Evolutionary conservation across 441 rosid species (phyloP), one percentile per base, ranked within the genome.

Genomic region (Gossypium schwendimanii): DNA sequence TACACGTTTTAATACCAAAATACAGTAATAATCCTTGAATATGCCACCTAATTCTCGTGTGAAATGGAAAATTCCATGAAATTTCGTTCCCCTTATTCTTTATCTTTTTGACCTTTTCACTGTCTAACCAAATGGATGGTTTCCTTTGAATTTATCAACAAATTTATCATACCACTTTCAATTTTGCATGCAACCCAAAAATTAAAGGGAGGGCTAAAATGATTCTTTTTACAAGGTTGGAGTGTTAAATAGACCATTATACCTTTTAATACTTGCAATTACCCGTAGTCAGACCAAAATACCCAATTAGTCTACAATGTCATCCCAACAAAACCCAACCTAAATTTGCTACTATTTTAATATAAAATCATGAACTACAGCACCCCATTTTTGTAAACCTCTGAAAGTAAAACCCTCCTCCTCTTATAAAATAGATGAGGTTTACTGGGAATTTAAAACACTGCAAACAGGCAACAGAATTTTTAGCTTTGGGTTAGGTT

Each of bases 401-500:
- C 69, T 66, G 58, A 21, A 20, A 20, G 20, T 47, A 44, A 26
- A 41, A 7, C 41, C 10, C 41, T 7, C 41, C 41, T 6, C 10
- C 41, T 6, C 41, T 33, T 33, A 33, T 1, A 6, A 33, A 33
- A 33, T 33, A 33, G 9, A 36, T 0, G 33, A 1, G 73, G 31
- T 17, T 28, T 49, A 12, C 6, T 53, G 31, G 54, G 54, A 36
- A 57, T 20, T 50, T 21, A 23, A 67, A 45, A 75, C 50, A 39
- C 54, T 24, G 17, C 47, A 52, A 69, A 47, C 49, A 14, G 68
- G 75, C 61, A 12, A 53, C 59, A 20, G 24, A 73, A 75, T 21
- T 77, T 45, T 20, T 3, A 33, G 36, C 36, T 49, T 58, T 57
- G 60, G 63, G 78, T 67, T 82, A 69, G 81, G 84, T 72, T 77